Conservation (phyloP, 2,329 filamentous ascomycete genomes). For the Cordyceps farinosa region DNA sequence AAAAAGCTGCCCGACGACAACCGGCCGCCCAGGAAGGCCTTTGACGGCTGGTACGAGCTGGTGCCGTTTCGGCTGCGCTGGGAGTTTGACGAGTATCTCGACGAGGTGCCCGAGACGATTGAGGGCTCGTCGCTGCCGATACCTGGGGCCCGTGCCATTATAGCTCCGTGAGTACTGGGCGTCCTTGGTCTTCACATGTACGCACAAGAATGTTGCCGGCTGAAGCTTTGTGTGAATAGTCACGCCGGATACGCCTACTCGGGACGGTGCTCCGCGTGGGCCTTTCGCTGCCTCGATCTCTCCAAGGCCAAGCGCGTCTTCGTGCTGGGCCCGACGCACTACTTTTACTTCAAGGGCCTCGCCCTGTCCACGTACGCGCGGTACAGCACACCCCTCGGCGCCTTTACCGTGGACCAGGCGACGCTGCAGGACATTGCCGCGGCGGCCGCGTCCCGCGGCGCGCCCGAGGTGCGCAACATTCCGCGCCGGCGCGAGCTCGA, state of each 20-base stretch:
- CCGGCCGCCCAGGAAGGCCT: constrained; percentile 66
- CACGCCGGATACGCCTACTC: constrained; percentile 95
- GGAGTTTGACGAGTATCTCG: constrained; percentile 74
- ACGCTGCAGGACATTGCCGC: constrained; percentile 49
- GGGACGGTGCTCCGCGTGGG: constrained; percentile 87
- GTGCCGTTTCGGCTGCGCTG: constrained; percentile 55
- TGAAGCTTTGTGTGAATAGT: constrained; percentile 32
- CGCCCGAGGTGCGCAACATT: constrained; percentile 57
- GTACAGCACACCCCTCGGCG: constrained; percentile 73
- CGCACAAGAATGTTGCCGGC: neutral
- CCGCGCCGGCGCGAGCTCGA: constrained; percentile 63
- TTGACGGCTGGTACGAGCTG: constrained; percentile 77
- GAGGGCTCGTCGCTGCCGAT: constrained; percentile 61
- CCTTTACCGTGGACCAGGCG: constrained; percentile 60
- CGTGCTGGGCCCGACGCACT: constrained; percentile 88
- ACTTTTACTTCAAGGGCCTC: constrained; percentile 72
- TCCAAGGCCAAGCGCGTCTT: constrained; percentile 82
- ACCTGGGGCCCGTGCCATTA: constrained; percentile 74
- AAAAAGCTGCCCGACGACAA: neutral
- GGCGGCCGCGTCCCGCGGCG: constrained; percentile 19
- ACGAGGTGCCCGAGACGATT: constrained; percentile 63
- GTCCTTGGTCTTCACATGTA: too few relatives aligned
- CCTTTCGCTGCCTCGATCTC: constrained; percentile 85
- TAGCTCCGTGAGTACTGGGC: constrained; percentile 72
- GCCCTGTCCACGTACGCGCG: constrained; percentile 69